phyloP scores from a whole-genome alignment of 768 basidiomycete species.

The Coprinopsis cinerea region DNA sequence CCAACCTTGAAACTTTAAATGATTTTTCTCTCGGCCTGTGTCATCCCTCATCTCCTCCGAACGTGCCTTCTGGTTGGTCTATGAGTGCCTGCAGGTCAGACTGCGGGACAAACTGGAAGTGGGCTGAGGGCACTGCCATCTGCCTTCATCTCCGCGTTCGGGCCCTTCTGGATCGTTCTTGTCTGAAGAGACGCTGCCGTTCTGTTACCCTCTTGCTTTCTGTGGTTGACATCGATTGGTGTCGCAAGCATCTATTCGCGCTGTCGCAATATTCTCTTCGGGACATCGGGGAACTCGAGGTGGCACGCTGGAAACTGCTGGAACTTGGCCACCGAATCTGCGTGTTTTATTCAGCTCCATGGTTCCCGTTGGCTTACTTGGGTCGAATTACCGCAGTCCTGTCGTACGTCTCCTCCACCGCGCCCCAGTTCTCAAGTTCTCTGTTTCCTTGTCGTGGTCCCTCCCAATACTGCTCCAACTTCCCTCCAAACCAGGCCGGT shows the following conservation, averaged over 20 bases:
- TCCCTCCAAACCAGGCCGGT: not conserved
- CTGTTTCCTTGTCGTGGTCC: no score
- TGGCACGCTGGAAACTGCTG: no score
- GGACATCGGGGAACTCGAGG: not conserved
- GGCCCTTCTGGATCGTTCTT: not conserved
- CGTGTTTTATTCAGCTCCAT: no score
- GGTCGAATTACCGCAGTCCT: no score
- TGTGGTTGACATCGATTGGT: not conserved
- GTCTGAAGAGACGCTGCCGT: not conserved
- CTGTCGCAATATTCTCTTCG: not conserved
- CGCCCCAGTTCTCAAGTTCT: no score
- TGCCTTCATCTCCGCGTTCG: not conserved
- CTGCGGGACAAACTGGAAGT: not conserved
- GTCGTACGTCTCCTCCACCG: no score
- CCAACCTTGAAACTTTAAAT: not conserved
- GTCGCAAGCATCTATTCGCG: not conserved
- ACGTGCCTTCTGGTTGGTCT: not conserved
- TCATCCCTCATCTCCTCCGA: not conserved
- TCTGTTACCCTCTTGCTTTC: not conserved
- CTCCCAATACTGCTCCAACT: no score
- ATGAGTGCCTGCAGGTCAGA: not conserved
- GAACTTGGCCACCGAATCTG: no score
- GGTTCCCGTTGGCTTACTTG: no score
- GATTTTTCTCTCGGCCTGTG: not conserved
- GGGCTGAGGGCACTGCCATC: not conserved